Evolutionary conservation across 2,329 filamentous ascomycete species (phyloP).

Genomic region (Colletotrichum sp.): DNA sequence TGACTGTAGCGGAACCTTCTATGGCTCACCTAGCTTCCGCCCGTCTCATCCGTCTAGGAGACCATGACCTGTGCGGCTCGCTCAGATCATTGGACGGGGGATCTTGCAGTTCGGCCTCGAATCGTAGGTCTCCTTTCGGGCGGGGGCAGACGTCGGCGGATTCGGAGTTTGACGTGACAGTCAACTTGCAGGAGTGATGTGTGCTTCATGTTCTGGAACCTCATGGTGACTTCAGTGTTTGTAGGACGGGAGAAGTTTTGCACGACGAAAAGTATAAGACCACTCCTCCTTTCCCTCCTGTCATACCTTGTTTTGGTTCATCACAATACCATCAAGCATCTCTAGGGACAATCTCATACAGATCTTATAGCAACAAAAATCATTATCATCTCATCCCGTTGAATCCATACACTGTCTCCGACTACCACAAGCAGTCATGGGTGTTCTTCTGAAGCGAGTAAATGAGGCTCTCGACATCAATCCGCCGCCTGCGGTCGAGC

Average conservation of each 20-base stretch:
- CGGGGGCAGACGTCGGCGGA: not conserved
- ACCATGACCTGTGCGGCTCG: not conserved
- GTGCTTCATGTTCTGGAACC: not conserved
- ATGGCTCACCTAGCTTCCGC: not conserved
- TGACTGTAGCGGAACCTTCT: not conserved
- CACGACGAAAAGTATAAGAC: slow-evolving; percentile 3
- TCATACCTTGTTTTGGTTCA: accelerated
- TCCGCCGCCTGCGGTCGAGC: slow-evolving; percentile 42
- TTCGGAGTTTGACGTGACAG: not conserved
- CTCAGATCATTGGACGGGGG: not conserved
- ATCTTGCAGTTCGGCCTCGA: not conserved
- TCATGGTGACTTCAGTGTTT: not conserved
- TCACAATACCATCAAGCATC: not conserved
- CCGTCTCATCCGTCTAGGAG: not conserved
- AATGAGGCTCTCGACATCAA: slow-evolving; percentile 56
- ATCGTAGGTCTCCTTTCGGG: not conserved
- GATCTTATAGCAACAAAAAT: not conserved
- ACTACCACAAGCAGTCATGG: slow-evolving; percentile 30
- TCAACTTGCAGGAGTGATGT: not conserved
- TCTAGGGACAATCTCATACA: not conserved
- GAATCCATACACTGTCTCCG: not conserved
- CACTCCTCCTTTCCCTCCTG: not conserved
- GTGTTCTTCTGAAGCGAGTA: slow-evolving; percentile 31
- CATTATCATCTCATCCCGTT: not conserved
- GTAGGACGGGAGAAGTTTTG: not conserved